A percentile compares a stretch with the other conserved stretches of the same genome.
These are phyloP conservation scores for Colletotrichum somersetense DNA, from an alignment of 2,329 filamentous ascomycete species.

Conservation along the genomic window DNA sequence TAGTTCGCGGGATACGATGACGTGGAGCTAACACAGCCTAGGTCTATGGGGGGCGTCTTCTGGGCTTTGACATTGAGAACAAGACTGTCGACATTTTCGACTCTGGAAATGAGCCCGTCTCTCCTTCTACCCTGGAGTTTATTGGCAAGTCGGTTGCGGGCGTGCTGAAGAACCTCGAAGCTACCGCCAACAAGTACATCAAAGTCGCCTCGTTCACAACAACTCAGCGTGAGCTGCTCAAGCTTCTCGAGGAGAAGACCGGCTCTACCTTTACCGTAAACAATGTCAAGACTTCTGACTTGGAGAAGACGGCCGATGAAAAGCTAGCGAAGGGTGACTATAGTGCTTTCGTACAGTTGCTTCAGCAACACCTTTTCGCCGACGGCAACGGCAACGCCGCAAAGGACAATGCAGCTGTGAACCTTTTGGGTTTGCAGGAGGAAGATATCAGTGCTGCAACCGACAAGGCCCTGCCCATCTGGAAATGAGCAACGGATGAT, in stretches of 20 bases:
- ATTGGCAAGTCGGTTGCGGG: conserved; percentile 66
- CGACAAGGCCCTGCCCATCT: conserved; percentile 22
- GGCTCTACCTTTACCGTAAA: conserved; percentile 64
- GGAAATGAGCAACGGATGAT: not conserved
- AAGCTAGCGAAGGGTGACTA: conserved; percentile 56
- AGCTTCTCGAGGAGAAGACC: conserved; percentile 64
- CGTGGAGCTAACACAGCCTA: conserved; percentile 38
- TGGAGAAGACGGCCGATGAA: conserved; percentile 54
- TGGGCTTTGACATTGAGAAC: conserved; percentile 63
- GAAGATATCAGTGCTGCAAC: conserved; percentile 31
- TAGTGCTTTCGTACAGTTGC: conserved; percentile 39
- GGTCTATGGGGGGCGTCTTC: conserved; percentile 61
- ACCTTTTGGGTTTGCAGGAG: conserved; percentile 32
- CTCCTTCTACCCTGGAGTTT: conserved; percentile 62
- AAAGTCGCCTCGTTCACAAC: conserved; percentile 68
- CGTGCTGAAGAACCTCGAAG: conserved; percentile 61
- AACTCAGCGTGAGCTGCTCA: conserved; percentile 69
- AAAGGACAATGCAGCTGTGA: conserved; percentile 37
- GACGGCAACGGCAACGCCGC: conserved; percentile 31
- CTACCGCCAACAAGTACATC: conserved; percentile 70
- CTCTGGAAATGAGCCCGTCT: conserved; percentile 65
- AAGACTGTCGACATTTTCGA: conserved; percentile 68
- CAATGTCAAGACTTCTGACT: conserved; percentile 50
- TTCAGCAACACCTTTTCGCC: conserved; percentile 32
- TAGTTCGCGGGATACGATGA: not conserved